phyloP scores from a whole-genome alignment of 2,329 filamentous ascomycete genomes.

The Xylaria sp. region DNA sequence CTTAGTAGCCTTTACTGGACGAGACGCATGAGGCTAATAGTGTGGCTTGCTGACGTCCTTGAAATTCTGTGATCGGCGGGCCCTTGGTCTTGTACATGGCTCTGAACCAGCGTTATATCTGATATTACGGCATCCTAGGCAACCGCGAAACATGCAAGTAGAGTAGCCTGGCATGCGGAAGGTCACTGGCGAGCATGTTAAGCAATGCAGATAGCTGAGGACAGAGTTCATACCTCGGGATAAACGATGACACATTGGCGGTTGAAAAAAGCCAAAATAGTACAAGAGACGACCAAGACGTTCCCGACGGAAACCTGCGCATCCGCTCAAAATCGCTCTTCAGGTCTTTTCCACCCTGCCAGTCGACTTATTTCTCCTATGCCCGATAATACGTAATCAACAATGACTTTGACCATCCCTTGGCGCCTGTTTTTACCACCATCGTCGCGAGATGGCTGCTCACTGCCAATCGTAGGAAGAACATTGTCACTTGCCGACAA shows the following conservation, averaged over 20 bases:
- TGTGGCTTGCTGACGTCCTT: not conserved
- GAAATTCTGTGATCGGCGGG: not conserved
- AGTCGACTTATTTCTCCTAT: slow-evolving; percentile 60
- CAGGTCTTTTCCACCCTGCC: slow-evolving; percentile 56
- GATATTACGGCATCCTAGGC: not conserved
- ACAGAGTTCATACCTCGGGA: slow-evolving; percentile 23
- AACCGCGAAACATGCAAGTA: not conserved
- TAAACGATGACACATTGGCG: not conserved
- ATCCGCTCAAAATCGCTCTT: slow-evolving; percentile 51
- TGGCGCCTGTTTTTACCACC: slow-evolving; percentile 65
- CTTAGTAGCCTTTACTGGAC: not conserved
- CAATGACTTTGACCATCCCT: slow-evolving; percentile 73
- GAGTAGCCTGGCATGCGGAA: not conserved
- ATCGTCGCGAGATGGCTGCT: slow-evolving; percentile 62
- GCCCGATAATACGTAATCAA: slow-evolving; percentile 66
- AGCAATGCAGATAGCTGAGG: not conserved
- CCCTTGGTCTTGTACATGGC: not conserved
- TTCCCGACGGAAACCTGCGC: slow-evolving; percentile 16
- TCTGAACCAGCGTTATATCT: not conserved
- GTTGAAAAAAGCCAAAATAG: slow-evolving; percentile 8
- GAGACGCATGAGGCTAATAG: not conserved
- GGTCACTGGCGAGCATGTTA: slow-evolving; percentile 11
- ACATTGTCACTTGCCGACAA: slow-evolving; percentile 95
- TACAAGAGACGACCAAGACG: slow-evolving; percentile 25
- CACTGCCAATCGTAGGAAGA: slow-evolving; percentile 88